Base-by-base conservation (phyloP, 139 green algal genomes). In the Pleodorina starrii region DNA sequence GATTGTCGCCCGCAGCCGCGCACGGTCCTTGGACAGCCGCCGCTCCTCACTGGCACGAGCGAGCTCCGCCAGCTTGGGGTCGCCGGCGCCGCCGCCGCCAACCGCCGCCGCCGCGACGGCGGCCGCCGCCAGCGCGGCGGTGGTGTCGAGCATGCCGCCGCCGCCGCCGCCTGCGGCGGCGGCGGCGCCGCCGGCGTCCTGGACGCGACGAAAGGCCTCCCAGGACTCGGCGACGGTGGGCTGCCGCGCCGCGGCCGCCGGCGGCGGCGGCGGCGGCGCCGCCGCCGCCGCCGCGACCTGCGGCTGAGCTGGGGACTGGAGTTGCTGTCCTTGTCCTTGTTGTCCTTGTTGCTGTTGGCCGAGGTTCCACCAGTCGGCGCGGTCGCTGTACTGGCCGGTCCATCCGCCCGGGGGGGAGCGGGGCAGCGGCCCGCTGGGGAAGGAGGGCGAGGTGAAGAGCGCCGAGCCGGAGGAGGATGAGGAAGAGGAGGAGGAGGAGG, bases 91-190 rank as follows among this genome's bases (percentile, higher is more conserved):
- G 48, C 32, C 48, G 32, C 29, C 36, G 50, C 32, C 48, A 32
- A 19, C 48, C 27, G 44, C 81, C 4, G 81, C 81, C 5, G 81
- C 81, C 19, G 81, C 81, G 3, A 87, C 81, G 2, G 81, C 60
- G 9, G 81, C 81, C 19, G 81, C 81, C 7, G 81, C 81, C 16
- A 87, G 60, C 42, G 81, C 81, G 5, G 81, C 81, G 29, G 81
- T 77, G n/a, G 81, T 66, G 59, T 87, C 81, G 17, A 86, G 57
- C 42, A 77, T 23, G 19, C 60, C 60, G 60, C n/a, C 42, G 60
- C 21, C 32, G 25, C 40, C 4, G 75, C 46, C 32, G 44, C 44
- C 25, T 3, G 57, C 6, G 35, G 21, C 14, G 50, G 38, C 35
- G 59, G 27, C 50, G 78, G 36, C 51, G 35, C 25, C 21, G 36